Evolutionary conservation across 192 early-diverging fungal genomes (phyloP), one percentile per base, ranked within the genome.

Genomic region (Cladochytrium replicatum): DNA sequence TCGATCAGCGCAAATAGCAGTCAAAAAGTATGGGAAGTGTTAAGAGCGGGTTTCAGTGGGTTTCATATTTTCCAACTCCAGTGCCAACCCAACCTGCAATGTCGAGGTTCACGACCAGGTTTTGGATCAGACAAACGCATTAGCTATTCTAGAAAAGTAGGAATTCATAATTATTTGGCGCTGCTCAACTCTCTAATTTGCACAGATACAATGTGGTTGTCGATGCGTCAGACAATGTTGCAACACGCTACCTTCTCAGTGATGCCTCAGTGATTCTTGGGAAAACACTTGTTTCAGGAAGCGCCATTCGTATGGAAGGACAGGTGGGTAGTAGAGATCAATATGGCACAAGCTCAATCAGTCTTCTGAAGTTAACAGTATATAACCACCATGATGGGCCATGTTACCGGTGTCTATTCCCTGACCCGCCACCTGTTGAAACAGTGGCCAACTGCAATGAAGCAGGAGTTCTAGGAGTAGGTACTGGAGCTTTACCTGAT

Each of bases 401-500:
- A 9, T 98, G 95, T 66, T 98, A 93, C 61, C 82, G 95, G 29
- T 98, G 95, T 60, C 64, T 98, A 50, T 93, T 91, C 58, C 93
- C 95, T 0, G 80, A 58, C 27, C 95, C 95, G 15, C 95, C 95
- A 13, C 91, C 93, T 17, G 64, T 86, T 2, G 88, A 87, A 43
- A 77, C 87, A 4, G 83, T 95, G 26, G 78, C 82, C 26, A 92
- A 86, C 61, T 98, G 95, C 67, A 74, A 77, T 15, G 93, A 96
- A 58, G 84, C 81, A 1, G 95, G 95, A 6, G 91, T 98, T 13
- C 61, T 98, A 25, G 95, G 95, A 15, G 87, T 78, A 21, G 81
- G 84, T 83, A 63, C 42, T 60, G 60, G 29, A 4, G 24, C 17
- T 44, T 32, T 23, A 9, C 21, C 31, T 3, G 2, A 8, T 17